Evolutionary conservation across 257 asterid species (phyloP), one percentile per base, ranked within the genome.

Genomic region (Agastache rugosa): DNA sequence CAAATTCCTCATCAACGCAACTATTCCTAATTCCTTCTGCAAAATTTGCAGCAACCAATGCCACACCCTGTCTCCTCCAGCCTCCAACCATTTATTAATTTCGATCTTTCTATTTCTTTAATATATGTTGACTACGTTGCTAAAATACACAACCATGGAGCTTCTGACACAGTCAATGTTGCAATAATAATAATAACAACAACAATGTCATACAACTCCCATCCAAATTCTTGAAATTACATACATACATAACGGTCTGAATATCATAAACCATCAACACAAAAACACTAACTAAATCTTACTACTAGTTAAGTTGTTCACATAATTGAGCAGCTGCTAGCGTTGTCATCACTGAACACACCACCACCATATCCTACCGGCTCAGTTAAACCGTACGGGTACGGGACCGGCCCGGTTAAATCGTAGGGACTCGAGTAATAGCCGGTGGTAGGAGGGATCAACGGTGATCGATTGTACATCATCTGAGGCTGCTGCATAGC

Each of bases 311-410:
- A 47, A 69, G 16, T 62, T 51, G 14, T 17, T 84, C 69, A 91
- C 96, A 91, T 86, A 60, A 91, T 69, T 5, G 89, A 83, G 74
- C 96, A 89, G 72, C 90, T 80, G 37, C 83, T 77, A 12, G 90
- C 42, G 79, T 88, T 91, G 59, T 89, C 91, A 77, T 88, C 96
- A 75, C 85, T 85, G 81, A 86, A 85, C 81, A 89, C 67, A 39
- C 86, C 39, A 35, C 54, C 68, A 39, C 68, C 72, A 50, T 75
- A 55, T 8, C 74, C 76, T 4, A 7, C 71, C 37, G 74, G 63
- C 23, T 82, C 86, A 17, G 68, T 3, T 17, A 22, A 70, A 42
- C 59, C 23, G 37, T 31, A 31, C 7, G 2, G 34, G 73, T 53
- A 51, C 7, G 83, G 22, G 4, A 48, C 71, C 35, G 77, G 25